phyloP scores from a whole-genome alignment of 495 filamentous ascomycete genomes.

The Podospora appendiculata region DNA sequence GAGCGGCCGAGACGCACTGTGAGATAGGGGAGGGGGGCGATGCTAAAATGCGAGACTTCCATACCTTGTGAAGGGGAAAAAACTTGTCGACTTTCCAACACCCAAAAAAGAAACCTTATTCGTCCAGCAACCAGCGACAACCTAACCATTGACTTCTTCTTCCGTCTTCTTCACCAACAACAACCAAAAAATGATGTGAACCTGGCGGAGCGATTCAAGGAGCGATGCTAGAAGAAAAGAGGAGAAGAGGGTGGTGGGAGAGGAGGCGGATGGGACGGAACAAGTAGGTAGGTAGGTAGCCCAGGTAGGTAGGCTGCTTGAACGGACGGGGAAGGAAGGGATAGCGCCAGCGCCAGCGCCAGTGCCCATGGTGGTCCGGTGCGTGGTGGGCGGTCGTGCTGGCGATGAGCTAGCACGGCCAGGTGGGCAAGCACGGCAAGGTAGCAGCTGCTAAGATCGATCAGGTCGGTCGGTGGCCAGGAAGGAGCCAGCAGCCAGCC shows the following conservation, averaged over 20 bases:
- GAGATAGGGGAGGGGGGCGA: no score
- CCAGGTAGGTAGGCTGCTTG: background rate
- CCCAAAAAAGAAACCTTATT: background rate
- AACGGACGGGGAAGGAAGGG: conserved; percentile 11
- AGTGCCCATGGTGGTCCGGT: no score
- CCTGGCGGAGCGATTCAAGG: conserved; percentile 9
- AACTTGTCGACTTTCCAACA: no score
- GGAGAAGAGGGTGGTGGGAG: conserved; percentile 11
- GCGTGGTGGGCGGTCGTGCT: no score
- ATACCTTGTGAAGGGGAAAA: no score
- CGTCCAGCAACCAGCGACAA: conserved; percentile 7
- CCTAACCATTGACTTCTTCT: conserved; percentile 13
- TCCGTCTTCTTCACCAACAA: conserved; percentile 27
- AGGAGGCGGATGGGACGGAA: conserved; percentile 19
- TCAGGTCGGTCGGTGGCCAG: background rate
- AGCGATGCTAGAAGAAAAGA: conserved; percentile 11
- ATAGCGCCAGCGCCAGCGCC: conserved; percentile 10
- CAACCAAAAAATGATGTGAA: conserved; percentile 17
- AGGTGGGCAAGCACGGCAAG: background rate
- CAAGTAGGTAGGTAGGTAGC: conserved; percentile 8
- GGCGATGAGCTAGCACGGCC: background rate
- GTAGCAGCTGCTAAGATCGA: background rate
- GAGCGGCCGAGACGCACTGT: no score
- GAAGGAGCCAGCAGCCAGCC: background rate
- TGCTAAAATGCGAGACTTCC: no score